These are phyloP conservation scores for Metschnikowia cerradonensis DNA, from an alignment of 805 yeast species.

Conservation along the genomic window DNA sequence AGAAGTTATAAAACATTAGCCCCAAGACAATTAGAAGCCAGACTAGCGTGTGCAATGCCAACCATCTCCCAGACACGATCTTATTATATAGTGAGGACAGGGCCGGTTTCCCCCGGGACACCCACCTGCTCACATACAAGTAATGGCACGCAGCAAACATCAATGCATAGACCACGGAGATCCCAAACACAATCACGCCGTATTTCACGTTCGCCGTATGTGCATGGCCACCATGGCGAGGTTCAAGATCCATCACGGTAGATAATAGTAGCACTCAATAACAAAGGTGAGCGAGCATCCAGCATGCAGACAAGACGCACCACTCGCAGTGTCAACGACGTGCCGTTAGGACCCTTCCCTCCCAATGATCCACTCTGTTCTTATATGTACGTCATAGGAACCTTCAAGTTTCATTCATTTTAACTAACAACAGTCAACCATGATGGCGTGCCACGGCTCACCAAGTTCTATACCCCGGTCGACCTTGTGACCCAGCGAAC, in stretches of 20 bases:
- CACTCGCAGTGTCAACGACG: conserved; percentile 1
- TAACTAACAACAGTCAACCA: conserved; percentile 61
- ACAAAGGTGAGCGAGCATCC: background rate
- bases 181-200: conserved; percentile 49
- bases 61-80: conserved; percentile 26
- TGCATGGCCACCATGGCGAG: conserved; percentile 46
- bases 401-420: background rate
- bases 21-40: conserved; percentile 32
- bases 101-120: conserved; percentile 32
- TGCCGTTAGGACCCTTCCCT: background rate
- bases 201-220: conserved; percentile 58
- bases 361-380: conserved; percentile 80
- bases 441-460: conserved; percentile 82
- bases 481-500: conserved; percentile 79
- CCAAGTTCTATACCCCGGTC: conserved; percentile 89
- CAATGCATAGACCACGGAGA: conserved; percentile 39
- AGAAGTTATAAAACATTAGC: conserved; percentile 32
- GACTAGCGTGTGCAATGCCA: conserved; percentile 28
- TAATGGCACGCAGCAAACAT: conserved; percentile 31
- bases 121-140: conserved; percentile 34
- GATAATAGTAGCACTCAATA: background rate
- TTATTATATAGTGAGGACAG: conserved; percentile 18
- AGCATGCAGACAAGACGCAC: background rate
- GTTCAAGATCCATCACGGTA: conserved; percentile 6
- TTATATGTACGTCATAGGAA: conserved; percentile 56